phyloP scores from a whole-genome alignment of 148 eudicot genomes.

The Cornus controversa region DNA sequence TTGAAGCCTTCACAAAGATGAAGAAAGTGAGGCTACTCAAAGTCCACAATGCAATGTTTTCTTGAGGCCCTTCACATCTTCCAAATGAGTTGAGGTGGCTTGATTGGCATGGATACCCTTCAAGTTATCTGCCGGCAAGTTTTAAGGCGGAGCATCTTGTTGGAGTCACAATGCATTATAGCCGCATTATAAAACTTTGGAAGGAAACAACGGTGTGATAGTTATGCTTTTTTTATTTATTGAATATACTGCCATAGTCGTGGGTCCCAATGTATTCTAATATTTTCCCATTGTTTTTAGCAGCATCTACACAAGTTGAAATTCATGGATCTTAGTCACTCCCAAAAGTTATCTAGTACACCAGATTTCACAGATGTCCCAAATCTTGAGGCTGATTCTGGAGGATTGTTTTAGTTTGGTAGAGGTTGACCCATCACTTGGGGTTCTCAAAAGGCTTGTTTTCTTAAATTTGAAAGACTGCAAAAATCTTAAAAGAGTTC shows the following conservation, averaged over 20 bases:
- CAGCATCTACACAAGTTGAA: conserved; percentile 4
- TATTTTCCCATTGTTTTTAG: neutral
- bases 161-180: conserved; percentile 3
- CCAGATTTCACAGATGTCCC: conserved; percentile 10
- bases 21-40: no score
- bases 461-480: neutral
- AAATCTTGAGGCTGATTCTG: conserved; percentile 4
- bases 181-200: conserved; percentile 4
- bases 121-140: neutral
- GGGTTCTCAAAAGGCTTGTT: neutral
- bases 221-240: neutral
- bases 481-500: conserved; percentile 1
- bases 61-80: neutral
- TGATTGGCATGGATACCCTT: no score
- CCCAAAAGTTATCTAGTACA: neutral
- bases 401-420: neutral
- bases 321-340: conserved; percentile 5
- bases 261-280: neutral
- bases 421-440: neutral
- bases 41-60: neutral
- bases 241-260: no score
- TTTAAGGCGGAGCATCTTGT: conserved; percentile 9
- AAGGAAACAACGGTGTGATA: neutral
- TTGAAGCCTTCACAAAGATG: no score
- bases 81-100: neutral